Conservation (phyloP, 2,329 filamentous ascomycete species). For the Arthrobotrys megalospora region DNA sequence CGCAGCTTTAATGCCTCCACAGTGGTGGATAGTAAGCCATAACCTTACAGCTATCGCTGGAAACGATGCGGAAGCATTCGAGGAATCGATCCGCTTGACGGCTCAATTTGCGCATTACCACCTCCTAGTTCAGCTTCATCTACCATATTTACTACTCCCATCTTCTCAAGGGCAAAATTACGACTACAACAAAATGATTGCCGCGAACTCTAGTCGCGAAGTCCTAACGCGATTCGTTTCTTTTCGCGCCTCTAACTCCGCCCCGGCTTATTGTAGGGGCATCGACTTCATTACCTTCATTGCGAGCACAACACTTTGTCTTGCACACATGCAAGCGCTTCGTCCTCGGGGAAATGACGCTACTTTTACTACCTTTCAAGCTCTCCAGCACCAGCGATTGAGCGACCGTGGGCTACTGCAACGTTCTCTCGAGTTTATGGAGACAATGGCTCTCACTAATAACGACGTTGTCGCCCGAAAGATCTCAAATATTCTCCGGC, state of each 20-base stretch:
- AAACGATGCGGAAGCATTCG: conserved; percentile 63
- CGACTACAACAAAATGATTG: conserved; percentile 71
- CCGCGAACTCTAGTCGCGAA: conserved; percentile 71
- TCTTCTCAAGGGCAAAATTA: conserved; percentile 65
- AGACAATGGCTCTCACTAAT: conserved; percentile 58
- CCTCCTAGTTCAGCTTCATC: conserved; percentile 72
- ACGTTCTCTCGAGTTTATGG: conserved; percentile 66
- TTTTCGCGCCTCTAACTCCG: conserved; percentile 68
- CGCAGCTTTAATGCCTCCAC: conserved; percentile 67
- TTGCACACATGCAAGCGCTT: conserved; percentile 68
- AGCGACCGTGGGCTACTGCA: conserved; percentile 69
- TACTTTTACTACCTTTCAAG: conserved; percentile 62
- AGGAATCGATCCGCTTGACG: conserved; percentile 67
- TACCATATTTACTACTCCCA: conserved; percentile 72
- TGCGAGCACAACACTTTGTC: conserved; percentile 68
- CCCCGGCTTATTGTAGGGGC: conserved; percentile 69
- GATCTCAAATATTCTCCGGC: conserved; percentile 66
- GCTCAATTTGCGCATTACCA: conserved; percentile 72
- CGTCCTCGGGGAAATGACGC: conserved; percentile 38
- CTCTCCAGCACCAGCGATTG: conserved; percentile 68
- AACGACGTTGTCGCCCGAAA: conserved; percentile 65
- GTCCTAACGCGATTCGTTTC: conserved; percentile 70
- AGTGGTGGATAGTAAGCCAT: conserved; percentile 70
- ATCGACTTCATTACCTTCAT: conserved; percentile 72
- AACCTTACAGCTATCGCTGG: conserved; percentile 58